These are phyloP conservation scores for Clavispora fructus DNA, from an alignment of 805 yeast genomes.

Conservation along the genomic window DNA sequence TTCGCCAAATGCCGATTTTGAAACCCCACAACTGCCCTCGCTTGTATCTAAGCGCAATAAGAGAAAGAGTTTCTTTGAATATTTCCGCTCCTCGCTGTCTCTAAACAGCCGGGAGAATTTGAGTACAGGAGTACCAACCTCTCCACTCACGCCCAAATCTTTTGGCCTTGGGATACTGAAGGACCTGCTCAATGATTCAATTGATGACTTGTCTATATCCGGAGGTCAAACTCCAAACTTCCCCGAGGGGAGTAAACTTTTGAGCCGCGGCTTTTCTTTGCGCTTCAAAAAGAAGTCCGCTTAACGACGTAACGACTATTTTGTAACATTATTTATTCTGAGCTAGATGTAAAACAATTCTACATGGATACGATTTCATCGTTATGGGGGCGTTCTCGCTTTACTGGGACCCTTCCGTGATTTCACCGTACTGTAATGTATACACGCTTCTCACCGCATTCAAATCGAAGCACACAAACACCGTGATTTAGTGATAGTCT, in stretches of 20 bases:
- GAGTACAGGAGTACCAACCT: background rate
- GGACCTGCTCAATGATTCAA: background rate
- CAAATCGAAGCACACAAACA: background rate
- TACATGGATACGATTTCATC: background rate
- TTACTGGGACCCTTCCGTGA: too few species aligned
- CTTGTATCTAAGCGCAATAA: background rate
- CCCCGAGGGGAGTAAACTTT: background rate
- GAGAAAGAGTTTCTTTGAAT: constrained; percentile 5
- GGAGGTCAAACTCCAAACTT: background rate
- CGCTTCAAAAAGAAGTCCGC: background rate
- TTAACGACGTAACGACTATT: background rate
- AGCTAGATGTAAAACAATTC: background rate
- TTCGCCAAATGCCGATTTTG: background rate
- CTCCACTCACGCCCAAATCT: background rate
- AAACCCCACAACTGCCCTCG: background rate
- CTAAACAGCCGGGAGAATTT: background rate
- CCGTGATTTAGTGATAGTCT: background rate
- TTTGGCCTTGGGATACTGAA: background rate
- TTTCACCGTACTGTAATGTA: background rate
- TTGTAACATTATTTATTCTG: background rate
- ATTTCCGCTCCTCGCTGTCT: background rate
- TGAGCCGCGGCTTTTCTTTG: constrained; percentile 1
- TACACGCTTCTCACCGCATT: background rate
- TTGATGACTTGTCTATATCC: background rate
- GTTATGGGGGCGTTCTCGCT: too few species aligned